phyloP scores from a whole-genome alignment of 768 basidiomycete genomes.

The Fomitopsis pulvina region DNA sequence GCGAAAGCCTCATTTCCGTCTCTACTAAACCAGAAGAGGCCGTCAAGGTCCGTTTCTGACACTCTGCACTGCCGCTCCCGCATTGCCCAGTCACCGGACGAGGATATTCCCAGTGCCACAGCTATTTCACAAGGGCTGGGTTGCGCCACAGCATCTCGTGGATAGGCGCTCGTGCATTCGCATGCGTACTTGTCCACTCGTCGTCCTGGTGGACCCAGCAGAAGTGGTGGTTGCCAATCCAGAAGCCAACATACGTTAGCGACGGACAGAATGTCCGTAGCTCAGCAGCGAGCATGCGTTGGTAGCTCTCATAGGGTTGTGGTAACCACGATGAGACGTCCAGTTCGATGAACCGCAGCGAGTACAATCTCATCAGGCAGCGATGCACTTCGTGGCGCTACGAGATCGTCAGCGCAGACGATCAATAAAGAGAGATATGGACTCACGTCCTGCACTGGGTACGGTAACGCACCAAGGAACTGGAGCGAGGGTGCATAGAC shows the following conservation, averaged over 20 bases:
- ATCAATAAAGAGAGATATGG: background rate
- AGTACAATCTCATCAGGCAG: slow-evolving; percentile 26
- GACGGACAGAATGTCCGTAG: slow-evolving; percentile 31
- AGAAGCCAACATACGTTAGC: slow-evolving; percentile 29
- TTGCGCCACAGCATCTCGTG: slow-evolving; percentile 17
- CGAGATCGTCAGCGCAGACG: background rate
- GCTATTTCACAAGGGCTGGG: background rate
- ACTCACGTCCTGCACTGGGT: slow-evolving; percentile 28
- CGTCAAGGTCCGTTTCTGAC: slow-evolving; percentile 4
- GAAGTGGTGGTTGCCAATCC: slow-evolving; percentile 20
- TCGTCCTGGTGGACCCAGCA: slow-evolving; percentile 20
- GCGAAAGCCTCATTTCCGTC: background rate
- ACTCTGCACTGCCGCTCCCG: background rate
- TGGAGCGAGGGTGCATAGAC: slow-evolving; percentile 28
- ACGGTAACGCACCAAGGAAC: slow-evolving; percentile 32
- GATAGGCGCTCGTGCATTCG: slow-evolving; percentile 4
- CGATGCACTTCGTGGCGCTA: slow-evolving; percentile 22
- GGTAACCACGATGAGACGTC: slow-evolving; percentile 31
- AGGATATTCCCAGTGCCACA: background rate
- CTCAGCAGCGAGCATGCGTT: slow-evolving; percentile 33
- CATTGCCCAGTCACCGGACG: background rate
- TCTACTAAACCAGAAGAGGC: slow-evolving; percentile 2
- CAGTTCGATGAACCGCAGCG: slow-evolving; percentile 31
- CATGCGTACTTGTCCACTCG: slow-evolving; percentile 13
- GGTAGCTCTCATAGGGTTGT: slow-evolving; percentile 22